phyloP scores from a whole-genome alignment of 768 basidiomycete species.

The Termitomyces sp. region DNA sequence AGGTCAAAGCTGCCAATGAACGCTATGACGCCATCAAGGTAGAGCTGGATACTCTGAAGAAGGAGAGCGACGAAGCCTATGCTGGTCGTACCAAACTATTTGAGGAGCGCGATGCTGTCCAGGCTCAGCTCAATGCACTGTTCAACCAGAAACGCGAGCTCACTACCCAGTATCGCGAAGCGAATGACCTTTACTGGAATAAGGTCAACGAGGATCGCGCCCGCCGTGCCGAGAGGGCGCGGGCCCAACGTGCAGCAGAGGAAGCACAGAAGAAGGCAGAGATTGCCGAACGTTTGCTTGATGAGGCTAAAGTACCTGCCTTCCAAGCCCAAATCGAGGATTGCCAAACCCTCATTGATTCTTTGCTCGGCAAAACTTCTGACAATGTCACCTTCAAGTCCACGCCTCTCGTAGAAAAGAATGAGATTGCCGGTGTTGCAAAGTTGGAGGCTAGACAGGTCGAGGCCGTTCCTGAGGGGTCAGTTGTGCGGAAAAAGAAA shows the following conservation, averaged over 20 bases:
- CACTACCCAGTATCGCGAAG: conserved; percentile 66
- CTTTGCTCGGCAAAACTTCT: conserved; percentile 64
- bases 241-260: conserved; percentile 69
- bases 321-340: conserved; percentile 94
- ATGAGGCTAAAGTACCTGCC: conserved; percentile 88
- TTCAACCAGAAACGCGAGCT: conserved; percentile 77
- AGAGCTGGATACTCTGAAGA: conserved; percentile 84
- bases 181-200: conserved; percentile 74
- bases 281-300: conserved; percentile 72
- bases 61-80: conserved; percentile 80
- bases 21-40: conserved; percentile 77
- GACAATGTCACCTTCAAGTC: conserved; percentile 40
- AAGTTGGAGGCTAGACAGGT: conserved; percentile 85
- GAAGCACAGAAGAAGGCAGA: conserved; percentile 80
- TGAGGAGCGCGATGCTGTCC: conserved; percentile 77
- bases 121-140: conserved; percentile 63
- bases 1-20: conserved; percentile 73
- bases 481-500: conserved; percentile 88
- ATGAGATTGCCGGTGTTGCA: conserved; percentile 59
- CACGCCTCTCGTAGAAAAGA: conserved; percentile 30
- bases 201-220: conserved; percentile 90
- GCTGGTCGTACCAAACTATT: conserved; percentile 78
- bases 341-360: conserved; percentile 88
- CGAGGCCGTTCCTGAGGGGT: conserved; percentile 62
- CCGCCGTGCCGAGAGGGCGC: conserved; percentile 71